Evolutionary conservation across 2,329 filamentous ascomycete species (phyloP).

Genomic region (Penicillium sp.): DNA sequence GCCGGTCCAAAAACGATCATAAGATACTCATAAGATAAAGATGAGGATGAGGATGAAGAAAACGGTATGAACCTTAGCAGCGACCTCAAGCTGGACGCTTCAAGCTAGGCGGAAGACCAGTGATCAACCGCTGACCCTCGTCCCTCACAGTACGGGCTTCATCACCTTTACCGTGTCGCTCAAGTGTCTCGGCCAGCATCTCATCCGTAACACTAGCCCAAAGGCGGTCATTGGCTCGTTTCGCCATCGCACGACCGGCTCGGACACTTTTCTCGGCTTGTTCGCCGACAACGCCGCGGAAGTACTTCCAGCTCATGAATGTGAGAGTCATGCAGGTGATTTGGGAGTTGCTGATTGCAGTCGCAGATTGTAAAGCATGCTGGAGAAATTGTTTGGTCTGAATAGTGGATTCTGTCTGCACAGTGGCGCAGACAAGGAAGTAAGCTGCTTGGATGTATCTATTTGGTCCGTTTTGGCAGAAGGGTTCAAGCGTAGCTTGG

Average conservation of each 20-base stretch:
- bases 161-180: slow-evolving; percentile 67
- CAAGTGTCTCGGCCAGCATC: slow-evolving; percentile 74
- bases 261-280: slow-evolving; percentile 76
- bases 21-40: slow-evolving; percentile 10
- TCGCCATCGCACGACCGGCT: slow-evolving; percentile 69
- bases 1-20: slow-evolving; percentile 18
- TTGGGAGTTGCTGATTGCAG: slow-evolving; percentile 72
- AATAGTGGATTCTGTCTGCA: slow-evolving; percentile 69
- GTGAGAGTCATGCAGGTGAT: slow-evolving; percentile 81
- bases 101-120: slow-evolving; percentile 42
- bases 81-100: slow-evolving; percentile 31
- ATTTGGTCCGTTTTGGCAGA: slow-evolving; percentile 71
- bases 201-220: slow-evolving; percentile 82
- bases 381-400: slow-evolving; percentile 79
- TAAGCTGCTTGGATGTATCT: slow-evolving; percentile 77
- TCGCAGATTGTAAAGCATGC: slow-evolving; percentile 70
- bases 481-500: slow-evolving; percentile 66
- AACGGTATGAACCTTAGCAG: neutral
- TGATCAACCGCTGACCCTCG: slow-evolving; percentile 50
- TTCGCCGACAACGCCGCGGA: slow-evolving; percentile 77
- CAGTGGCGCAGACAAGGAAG: slow-evolving; percentile 72
- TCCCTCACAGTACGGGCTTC: slow-evolving; percentile 54
- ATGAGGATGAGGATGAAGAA: slow-evolving; percentile 6
- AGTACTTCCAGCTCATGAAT: slow-evolving; percentile 82
- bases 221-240: slow-evolving; percentile 69